These are phyloP conservation scores for Penicillium coprophilum DNA, from an alignment of 495 filamentous ascomycete genomes.

Conservation along the genomic window DNA sequence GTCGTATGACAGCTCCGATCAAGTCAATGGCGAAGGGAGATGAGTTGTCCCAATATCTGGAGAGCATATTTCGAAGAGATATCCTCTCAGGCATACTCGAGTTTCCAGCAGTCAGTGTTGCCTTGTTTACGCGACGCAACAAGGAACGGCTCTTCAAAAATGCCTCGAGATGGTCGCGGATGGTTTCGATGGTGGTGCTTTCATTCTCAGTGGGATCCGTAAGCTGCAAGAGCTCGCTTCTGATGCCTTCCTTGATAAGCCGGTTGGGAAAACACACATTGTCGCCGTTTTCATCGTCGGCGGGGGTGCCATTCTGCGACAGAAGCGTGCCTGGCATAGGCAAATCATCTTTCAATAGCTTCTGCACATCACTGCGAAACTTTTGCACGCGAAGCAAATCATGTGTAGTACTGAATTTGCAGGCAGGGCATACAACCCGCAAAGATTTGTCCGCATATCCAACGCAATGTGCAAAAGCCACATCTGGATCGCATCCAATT, in stretches of 20 bases:
- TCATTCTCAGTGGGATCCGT: slow-evolving; percentile 19
- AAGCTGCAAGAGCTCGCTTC: slow-evolving; percentile 32
- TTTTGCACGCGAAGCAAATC: slow-evolving; percentile 32
- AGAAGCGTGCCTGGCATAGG: slow-evolving; percentile 70
- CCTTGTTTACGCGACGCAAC: slow-evolving; percentile 22
- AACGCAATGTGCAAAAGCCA: slow-evolving; percentile 23
- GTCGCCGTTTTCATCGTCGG: neutral
- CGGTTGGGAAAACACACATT: slow-evolving; percentile 56
- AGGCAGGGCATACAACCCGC: slow-evolving; percentile 39
- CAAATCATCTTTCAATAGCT: slow-evolving; percentile 37
- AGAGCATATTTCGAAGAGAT: slow-evolving; percentile 71
- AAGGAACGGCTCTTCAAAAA: slow-evolving; percentile 10
- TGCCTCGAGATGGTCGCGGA: slow-evolving; percentile 23
- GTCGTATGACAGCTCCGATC: slow-evolving; percentile 74
- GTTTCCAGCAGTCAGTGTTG: neutral
- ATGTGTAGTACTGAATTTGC: slow-evolving; percentile 51
- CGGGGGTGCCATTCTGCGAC: slow-evolving; percentile 32
- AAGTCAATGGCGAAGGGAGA: slow-evolving; percentile 73
- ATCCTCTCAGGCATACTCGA: slow-evolving; percentile 39
- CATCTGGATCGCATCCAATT: slow-evolving; percentile 22
- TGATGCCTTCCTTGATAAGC: slow-evolving; percentile 47
- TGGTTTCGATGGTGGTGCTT: slow-evolving; percentile 14
- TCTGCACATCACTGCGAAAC: slow-evolving; percentile 12
- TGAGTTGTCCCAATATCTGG: slow-evolving; percentile 74
- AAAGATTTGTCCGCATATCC: slow-evolving; percentile 71